Conservation (phyloP, 768 basidiomycete species). For the Asterophora lycoperdoides region DNA sequence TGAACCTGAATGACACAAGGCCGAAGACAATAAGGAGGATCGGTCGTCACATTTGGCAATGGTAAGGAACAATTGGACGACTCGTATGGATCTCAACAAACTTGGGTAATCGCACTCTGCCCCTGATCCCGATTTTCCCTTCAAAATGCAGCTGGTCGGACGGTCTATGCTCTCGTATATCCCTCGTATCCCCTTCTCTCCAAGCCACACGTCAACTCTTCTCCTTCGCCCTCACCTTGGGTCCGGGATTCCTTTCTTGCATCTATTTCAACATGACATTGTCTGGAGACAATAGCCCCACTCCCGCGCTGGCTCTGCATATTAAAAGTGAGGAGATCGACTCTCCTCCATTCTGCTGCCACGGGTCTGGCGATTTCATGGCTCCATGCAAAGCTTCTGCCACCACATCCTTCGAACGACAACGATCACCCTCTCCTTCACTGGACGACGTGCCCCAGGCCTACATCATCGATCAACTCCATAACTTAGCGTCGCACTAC, state of each 20-base stretch:
- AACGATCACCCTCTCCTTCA: constrained; percentile 62
- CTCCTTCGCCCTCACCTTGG: constrained; percentile 21
- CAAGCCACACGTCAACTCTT: constrained; percentile 12
- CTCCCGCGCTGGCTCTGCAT: constrained; percentile 13
- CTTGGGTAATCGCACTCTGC: constrained; percentile 5
- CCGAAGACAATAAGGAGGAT: constrained; percentile 37
- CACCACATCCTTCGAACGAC: constrained; percentile 44
- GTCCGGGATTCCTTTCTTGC: constrained; percentile 29
- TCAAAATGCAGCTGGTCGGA: constrained; percentile 8
- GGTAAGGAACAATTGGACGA: constrained; percentile 38
- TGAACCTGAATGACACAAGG: constrained; percentile 4
- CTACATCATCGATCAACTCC: constrained; percentile 69
- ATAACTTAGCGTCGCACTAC: constrained; percentile 58
- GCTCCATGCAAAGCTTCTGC: constrained; percentile 21
- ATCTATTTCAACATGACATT: constrained; percentile 18
- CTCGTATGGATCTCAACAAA: constrained; percentile 12
- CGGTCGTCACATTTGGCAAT: constrained; percentile 24
- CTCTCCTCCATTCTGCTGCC: constrained; percentile 32
- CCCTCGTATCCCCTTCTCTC: constrained; percentile 14
- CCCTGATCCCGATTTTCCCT: constrained; percentile 16
- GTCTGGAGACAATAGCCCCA: constrained; percentile 30
- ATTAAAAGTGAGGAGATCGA: constrained; percentile 28
- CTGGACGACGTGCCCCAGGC: constrained; percentile 63
- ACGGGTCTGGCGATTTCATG: constrained; percentile 38
- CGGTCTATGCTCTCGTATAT: too few species aligned